phyloP scores from a whole-genome alignment of 352 stramenopile genomes.

The Globisporangium orthogonon region DNA sequence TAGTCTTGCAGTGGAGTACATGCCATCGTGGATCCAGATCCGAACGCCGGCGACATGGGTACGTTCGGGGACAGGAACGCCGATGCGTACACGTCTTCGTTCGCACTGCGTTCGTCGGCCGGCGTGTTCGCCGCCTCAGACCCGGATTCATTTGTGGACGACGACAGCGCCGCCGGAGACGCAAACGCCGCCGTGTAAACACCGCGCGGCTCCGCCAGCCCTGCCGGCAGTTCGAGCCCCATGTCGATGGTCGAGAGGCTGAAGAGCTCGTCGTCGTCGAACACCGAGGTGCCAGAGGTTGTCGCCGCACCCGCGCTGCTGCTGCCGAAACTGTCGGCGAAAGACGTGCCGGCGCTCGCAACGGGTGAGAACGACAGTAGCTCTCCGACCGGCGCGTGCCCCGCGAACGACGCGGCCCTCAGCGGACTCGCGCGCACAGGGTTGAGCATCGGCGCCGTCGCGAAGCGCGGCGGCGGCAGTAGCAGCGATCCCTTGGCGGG shows the following conservation, averaged over 20 bases:
- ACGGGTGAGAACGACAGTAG: constrained; percentile 66
- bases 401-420: constrained; percentile 13
- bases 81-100: not conserved
- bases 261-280: constrained; percentile 29
- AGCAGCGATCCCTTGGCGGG: constrained; percentile 3
- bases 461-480: constrained; percentile 12
- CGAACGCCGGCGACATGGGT: not conserved
- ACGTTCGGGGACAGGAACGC: not conserved
- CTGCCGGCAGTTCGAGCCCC: constrained; percentile 3
- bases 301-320: constrained; percentile 12
- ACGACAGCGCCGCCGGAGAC: not conserved
- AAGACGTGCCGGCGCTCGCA: constrained; percentile 13
- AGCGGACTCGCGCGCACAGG: not conserved
- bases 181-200: not conserved
- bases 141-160: not conserved
- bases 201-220: not conserved
- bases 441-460: constrained; percentile 11
- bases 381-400: constrained; percentile 18
- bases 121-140: constrained; percentile 4
- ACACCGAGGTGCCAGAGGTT: constrained; percentile 5
- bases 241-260: constrained; percentile 13
- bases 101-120: not conserved
- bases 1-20: no score
- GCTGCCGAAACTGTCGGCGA: constrained; percentile 25
- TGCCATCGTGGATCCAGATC: not conserved